phyloP scores from a whole-genome alignment of 1,139 yeast species.

The Wickerhamiella infanticola region DNA sequence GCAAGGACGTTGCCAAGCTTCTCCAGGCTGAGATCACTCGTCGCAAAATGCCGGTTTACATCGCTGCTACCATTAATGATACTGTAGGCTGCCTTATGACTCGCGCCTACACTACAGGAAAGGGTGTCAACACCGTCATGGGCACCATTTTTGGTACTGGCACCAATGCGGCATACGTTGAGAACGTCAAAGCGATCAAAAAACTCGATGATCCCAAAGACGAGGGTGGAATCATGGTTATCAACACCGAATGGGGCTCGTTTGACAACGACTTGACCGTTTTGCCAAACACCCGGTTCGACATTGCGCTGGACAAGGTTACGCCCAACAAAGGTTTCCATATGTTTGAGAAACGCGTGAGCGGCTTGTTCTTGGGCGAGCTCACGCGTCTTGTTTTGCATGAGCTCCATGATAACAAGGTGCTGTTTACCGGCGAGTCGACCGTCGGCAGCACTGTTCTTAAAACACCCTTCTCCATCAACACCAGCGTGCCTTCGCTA shows the following conservation, averaged over 20 bases:
- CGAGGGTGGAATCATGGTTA: constrained; percentile 53
- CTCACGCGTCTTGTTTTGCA: constrained; percentile 55
- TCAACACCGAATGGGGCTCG: constrained; percentile 96
- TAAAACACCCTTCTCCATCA: constrained; percentile 58
- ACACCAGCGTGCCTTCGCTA: constrained; percentile 69
- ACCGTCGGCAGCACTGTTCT: constrained; percentile 26
- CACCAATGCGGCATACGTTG: constrained; percentile 87
- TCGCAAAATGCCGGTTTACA: constrained; percentile 46
- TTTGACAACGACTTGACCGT: constrained; percentile 65
- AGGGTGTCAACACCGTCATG: constrained; percentile 51
- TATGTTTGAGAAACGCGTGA: constrained; percentile 81
- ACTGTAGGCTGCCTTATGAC: constrained; percentile 87
- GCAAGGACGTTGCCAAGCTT: constrained; percentile 58
- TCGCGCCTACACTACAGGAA: constrained; percentile 54
- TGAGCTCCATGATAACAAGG: constrained; percentile 44
- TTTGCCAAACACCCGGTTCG: constrained; percentile 65
- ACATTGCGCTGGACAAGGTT: constrained; percentile 45
- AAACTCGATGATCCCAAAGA: constrained; percentile 41
- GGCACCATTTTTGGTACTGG: constrained; percentile 96
- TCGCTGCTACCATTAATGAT: constrained; percentile 85
- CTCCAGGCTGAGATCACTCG: constrained; percentile 54
- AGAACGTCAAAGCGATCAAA: constrained; percentile 49
- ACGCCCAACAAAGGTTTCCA: constrained; percentile 82
- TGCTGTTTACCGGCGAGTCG: constrained; percentile 29
- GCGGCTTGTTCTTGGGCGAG: constrained; percentile 93